Evolutionary conservation across 2,329 filamentous ascomycete species (phyloP), one percentile per base, ranked within the genome.

Genomic region (Verticillium zaregamsianum): DNA sequence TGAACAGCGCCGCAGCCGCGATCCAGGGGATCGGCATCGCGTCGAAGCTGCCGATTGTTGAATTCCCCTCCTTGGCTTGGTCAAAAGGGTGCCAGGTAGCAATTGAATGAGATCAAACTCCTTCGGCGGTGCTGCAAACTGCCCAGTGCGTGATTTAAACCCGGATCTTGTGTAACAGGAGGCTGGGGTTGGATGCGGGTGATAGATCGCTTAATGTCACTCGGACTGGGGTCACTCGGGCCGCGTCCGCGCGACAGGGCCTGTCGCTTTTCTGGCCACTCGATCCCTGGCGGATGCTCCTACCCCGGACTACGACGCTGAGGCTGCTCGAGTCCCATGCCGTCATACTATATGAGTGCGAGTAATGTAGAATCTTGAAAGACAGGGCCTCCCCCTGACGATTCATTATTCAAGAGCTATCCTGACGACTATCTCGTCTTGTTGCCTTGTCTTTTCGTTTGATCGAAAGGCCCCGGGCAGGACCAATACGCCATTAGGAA

Each of bases 391-490:
- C 3, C 14, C 37, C 15, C 37, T 1, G 8, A 40, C 14, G 37
- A 7, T 15, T 3, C 37, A 40, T 20, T 45, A 9, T 20, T n/a
- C 15, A 2, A 45, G 6, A 45, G 15, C 39, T 9, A 17, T 17
- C 17, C 17, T 8, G 0, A 45, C 1, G 5, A n/a, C 9, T 7
- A 45, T 20, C 4, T 4, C 39, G 8, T 45, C n/a, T 5, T 7
- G 8, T 9, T 8, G 17, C 4, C 17, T 17, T 20, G 17, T 20
- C 39, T 4, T 20, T 45, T 3, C 5, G 17, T n/a, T 20, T n/a
- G 5, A 17, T 9, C 17, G n/a, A 45, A 9, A 11, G 6, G 66
- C 1, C 72, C 74, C 0, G 66, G 67, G n/a, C 67, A 74, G 9
- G 14, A 35, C 7, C 9, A 35, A 14, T 14, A 35, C 9, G 11